These are phyloP conservation scores for Tetracladium setigerum DNA, from an alignment of 495 filamentous ascomycete species.

Conservation along the genomic window DNA sequence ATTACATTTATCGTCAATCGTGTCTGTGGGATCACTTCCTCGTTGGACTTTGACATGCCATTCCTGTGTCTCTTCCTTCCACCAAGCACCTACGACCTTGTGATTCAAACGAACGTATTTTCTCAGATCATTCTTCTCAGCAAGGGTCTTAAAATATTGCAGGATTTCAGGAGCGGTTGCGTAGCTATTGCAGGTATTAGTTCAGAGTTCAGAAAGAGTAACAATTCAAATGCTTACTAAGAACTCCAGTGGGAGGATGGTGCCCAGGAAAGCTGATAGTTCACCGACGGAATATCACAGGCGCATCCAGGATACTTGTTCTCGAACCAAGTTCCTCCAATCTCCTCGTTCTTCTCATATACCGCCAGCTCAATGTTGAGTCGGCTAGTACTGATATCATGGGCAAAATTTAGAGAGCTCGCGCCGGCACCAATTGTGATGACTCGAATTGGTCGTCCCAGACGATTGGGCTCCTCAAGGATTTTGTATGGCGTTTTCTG, in stretches of 20 bases:
- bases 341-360: conserved; percentile 73
- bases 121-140: conserved; percentile 47
- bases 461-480: conserved; percentile 4
- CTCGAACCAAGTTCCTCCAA: conserved; percentile 54
- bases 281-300: conserved; percentile 49
- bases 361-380: conserved; percentile 47
- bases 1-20: conserved; percentile 12
- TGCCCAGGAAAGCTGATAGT: conserved; percentile 49
- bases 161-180: conserved; percentile 49
- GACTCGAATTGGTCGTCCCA: conserved; percentile 1
- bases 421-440: conserved; percentile 10
- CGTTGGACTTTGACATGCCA: conserved; percentile 1
- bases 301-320: conserved; percentile 49
- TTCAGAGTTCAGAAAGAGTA: no score
- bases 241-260: conserved; percentile 50
- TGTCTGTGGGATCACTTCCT: conserved; percentile 1
- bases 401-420: conserved; percentile 2
- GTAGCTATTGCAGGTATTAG: no score
- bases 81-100: conserved; percentile 4
- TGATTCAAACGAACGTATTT: conserved; percentile 33
- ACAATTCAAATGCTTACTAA: no score
- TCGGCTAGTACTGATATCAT: conserved; percentile 6
- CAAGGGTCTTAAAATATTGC: conserved; percentile 46
- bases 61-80: conserved; percentile 7
- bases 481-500: conserved; percentile 1